Conservation (phyloP, 2,329 filamentous ascomycete genomes). For the Pseudonectria foliicola region DNA sequence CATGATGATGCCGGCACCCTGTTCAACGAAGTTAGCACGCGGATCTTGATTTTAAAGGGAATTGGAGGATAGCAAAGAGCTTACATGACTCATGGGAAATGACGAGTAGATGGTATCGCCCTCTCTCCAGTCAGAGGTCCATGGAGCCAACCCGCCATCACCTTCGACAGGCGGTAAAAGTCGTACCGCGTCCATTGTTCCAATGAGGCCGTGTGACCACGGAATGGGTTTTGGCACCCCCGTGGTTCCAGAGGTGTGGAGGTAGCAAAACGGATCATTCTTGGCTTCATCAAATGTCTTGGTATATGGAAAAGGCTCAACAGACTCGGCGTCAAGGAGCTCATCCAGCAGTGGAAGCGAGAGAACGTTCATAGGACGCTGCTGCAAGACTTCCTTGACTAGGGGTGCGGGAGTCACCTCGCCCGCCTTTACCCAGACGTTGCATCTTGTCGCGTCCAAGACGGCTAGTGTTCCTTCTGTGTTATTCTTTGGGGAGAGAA, state of each 20-base stretch:
- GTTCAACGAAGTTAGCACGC: constrained; percentile 1
- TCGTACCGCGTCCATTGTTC: constrained; percentile 30
- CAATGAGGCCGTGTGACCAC: constrained; percentile 25
- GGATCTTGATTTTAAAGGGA: neutral
- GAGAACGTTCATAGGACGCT: constrained; percentile 21
- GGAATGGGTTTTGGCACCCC: constrained; percentile 35
- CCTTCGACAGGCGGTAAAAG: constrained; percentile 27
- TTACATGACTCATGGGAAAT: constrained; percentile 30
- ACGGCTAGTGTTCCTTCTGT: constrained; percentile 25
- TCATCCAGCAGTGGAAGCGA: constrained; percentile 22
- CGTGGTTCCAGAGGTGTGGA: constrained; percentile 37
- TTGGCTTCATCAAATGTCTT: constrained; percentile 26
- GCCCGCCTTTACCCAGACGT: constrained; percentile 22
- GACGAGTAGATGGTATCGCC: constrained; percentile 27
- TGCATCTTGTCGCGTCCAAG: constrained; percentile 24
- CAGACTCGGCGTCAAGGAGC: constrained; percentile 16
- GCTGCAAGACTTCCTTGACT: constrained; percentile 15
- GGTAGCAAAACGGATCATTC: constrained; percentile 28
- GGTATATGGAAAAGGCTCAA: constrained; percentile 20
- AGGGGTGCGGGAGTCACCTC: constrained; percentile 12
- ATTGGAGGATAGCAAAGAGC: constrained; percentile 3
- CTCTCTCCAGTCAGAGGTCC: constrained; percentile 22
- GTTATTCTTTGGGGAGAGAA: constrained; percentile 29
- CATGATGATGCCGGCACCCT: constrained; percentile 36
- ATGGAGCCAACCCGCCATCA: constrained; percentile 19